Base-by-base conservation (phyloP, 2,329 filamentous ascomycete genomes). In the Xylaria sp. region DNA sequence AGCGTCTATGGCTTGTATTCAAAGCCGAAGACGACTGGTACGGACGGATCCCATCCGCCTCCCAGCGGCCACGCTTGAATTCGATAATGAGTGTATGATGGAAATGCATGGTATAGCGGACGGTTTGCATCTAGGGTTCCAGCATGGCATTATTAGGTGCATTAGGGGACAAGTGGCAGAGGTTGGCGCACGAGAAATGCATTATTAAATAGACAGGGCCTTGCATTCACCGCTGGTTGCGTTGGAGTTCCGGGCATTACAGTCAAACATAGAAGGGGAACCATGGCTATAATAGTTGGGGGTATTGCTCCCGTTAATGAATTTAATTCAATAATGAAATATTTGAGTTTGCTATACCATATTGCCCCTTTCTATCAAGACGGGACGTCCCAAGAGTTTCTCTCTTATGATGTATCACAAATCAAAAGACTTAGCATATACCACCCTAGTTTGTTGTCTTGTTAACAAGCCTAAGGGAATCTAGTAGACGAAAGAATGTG, bases 1-100 rank as follows among this genome's bases (percentile, higher is more conserved):
- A 89, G 86, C 70, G 83, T 92, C 40, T 81, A 84, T 63, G 76
- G 73, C 18, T 73, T 84, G 62, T 84, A 56, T 48, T 65, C 68
- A 39, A 70, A 65, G 51, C 50, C 63, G 40, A 67, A 64, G 53
- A 50, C 21, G 38, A 19, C 50, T 9, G 50, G 43, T 24, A n/a
- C 26, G 19, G 16, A 55, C 26, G 46, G 42, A 37, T 40, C 18
- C 11, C 39, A 52, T 39, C 54, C 52, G 16, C 52, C 59, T 24
- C 59, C 54, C 2, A 52, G 54, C 40, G 51, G 52, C 4, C 54
- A 61, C 17, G 44, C 19, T 47, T 49, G 44, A 51, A 37, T 18
- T 26, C 34, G 44, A 19, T 34, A 44, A 38, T 8, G 48, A 51
- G 18, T 44, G 51, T 43, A 56, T 21, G 48, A 50, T 39, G 29